phyloP scores from a whole-genome alignment of 768 basidiomycete genomes.

The Auricularia heimuer region DNA sequence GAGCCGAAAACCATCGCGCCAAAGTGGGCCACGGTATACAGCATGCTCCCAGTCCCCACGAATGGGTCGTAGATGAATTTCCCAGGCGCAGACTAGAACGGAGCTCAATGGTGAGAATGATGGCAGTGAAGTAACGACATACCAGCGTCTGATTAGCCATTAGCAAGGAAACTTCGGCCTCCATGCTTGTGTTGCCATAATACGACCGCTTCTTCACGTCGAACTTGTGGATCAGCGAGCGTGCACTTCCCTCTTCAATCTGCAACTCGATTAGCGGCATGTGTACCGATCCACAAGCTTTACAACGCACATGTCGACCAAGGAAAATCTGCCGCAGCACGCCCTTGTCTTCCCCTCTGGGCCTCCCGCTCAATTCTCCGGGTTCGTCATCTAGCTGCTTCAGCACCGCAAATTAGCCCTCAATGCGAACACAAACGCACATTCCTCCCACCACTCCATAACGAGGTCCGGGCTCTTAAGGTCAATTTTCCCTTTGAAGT shows the following conservation, averaged over 20 bases:
- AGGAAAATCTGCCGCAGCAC: slow-evolving; percentile 65
- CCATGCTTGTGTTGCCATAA: slow-evolving; percentile 97
- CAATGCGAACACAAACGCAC: slow-evolving; percentile 32
- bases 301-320: slow-evolving; percentile 68
- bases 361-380: slow-evolving; percentile 29
- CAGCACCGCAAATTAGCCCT: neutral
- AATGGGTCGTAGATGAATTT: slow-evolving; percentile 95
- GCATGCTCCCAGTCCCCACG: slow-evolving; percentile 86
- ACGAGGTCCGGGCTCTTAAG: slow-evolving; percentile 70
- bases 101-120: slow-evolving; percentile 1
- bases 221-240: slow-evolving; percentile 57
- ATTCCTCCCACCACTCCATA: slow-evolving; percentile 78
- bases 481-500: slow-evolving; percentile 67
- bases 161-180: slow-evolving; percentile 85
- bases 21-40: slow-evolving; percentile 79
- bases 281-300: slow-evolving; percentile 9
- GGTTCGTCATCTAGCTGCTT: slow-evolving; percentile 32
- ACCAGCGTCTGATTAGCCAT: slow-evolving; percentile 97
- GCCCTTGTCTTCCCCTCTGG: slow-evolving; percentile 44
- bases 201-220: slow-evolving; percentile 85
- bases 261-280: slow-evolving; percentile 15
- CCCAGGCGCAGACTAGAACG: slow-evolving; percentile 65
- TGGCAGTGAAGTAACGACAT: slow-evolving; percentile 9
- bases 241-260: slow-evolving; percentile 57
- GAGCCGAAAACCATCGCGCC: slow-evolving; percentile 83